Evolutionary conservation across 2,329 filamentous ascomycete species (phyloP).

Genomic region (Xylariaceae sp.): DNA sequence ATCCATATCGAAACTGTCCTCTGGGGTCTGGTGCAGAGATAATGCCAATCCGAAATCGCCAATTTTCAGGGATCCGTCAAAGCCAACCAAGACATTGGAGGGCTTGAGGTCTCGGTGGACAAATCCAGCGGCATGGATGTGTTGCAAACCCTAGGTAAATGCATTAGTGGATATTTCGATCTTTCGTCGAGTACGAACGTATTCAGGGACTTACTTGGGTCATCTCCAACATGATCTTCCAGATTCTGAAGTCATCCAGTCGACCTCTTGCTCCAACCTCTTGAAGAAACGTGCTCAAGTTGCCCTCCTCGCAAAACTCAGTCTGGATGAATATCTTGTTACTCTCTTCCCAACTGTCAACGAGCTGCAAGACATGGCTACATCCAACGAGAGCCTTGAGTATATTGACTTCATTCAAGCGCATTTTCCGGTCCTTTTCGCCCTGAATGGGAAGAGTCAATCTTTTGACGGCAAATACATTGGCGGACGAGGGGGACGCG

Average conservation of each 20-base stretch:
- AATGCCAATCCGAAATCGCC: slow-evolving; percentile 82
- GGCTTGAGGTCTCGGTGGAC: slow-evolving; percentile 83
- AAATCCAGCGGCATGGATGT: slow-evolving; percentile 83
- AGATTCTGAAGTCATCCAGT: slow-evolving; percentile 95
- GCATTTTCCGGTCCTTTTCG: slow-evolving; percentile 70
- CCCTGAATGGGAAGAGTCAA: slow-evolving; percentile 75
- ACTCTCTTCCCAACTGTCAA: slow-evolving; percentile 83
- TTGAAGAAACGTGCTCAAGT: slow-evolving; percentile 78
- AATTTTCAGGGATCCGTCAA: slow-evolving; percentile 77
- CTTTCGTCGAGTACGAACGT: no score
- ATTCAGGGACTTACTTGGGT: slow-evolving; percentile 60
- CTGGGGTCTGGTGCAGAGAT: slow-evolving; percentile 7
- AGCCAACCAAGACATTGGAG: slow-evolving; percentile 76
- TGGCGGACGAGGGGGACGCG: slow-evolving; percentile 48
- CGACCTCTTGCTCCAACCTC: slow-evolving; percentile 77
- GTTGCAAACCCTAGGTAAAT: slow-evolving; percentile 65
- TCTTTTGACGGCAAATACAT: slow-evolving; percentile 91
- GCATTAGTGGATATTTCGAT: background rate
- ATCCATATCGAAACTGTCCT: slow-evolving; percentile 72
- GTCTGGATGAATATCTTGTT: slow-evolving; percentile 93
- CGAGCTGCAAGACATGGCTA: slow-evolving; percentile 79
- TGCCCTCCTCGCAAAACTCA: slow-evolving; percentile 93
- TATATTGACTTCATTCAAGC: slow-evolving; percentile 77
- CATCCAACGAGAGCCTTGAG: slow-evolving; percentile 71
- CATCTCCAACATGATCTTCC: slow-evolving; percentile 91